Evolutionary conservation across 306 rosid genomes (phyloP).

Genomic region (Potentilla sterilis): DNA sequence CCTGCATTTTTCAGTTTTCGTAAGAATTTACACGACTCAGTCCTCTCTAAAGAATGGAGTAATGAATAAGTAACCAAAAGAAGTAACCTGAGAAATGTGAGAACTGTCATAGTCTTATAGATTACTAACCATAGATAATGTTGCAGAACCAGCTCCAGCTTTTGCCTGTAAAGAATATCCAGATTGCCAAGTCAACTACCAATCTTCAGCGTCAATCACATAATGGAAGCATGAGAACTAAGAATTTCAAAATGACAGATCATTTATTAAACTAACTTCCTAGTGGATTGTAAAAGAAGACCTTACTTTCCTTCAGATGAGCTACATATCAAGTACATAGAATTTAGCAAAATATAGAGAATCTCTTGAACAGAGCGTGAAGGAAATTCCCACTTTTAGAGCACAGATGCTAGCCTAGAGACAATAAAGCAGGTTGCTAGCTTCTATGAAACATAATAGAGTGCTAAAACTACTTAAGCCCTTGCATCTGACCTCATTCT

Average conservation of each 20-base stretch:
- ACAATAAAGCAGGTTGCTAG: background rate
- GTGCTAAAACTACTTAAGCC: background rate
- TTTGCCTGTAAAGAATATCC: constrained; percentile 65
- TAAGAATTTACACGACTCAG: background rate
- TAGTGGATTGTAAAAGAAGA: background rate
- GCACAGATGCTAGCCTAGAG: background rate
- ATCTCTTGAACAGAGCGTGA: background rate
- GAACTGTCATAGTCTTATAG: background rate
- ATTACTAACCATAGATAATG: constrained; percentile 79
- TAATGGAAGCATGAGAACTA: background rate
- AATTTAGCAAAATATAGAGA: background rate
- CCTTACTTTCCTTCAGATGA: background rate
- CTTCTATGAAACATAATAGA: background rate
- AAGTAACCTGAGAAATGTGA: background rate
- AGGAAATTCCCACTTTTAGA: background rate
- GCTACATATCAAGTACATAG: no score
- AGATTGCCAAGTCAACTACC: constrained; percentile 20
- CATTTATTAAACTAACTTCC: background rate
- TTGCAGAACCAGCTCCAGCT: constrained; percentile 99
- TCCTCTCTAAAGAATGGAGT: background rate
- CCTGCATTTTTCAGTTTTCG: constrained; percentile 41
- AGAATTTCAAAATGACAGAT: background rate
- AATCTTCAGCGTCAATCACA: background rate
- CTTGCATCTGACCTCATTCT: background rate
- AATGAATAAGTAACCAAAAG: background rate